phyloP scores from a whole-genome alignment of 306 rosid genomes.

The Ziziphus jujuba region DNA sequence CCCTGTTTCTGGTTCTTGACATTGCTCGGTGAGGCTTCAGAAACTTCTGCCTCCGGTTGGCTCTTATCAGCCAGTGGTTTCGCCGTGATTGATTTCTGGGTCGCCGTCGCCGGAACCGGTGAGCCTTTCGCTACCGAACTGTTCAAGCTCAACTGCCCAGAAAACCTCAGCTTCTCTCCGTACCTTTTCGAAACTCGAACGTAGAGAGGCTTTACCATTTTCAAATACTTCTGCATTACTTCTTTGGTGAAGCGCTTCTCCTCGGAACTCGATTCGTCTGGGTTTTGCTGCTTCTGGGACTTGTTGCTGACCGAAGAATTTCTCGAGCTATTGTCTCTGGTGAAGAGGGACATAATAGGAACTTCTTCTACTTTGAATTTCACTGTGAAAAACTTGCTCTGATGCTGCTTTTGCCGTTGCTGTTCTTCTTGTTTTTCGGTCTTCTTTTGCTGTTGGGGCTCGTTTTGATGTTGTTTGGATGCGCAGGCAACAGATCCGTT shows the following conservation, averaged over 20 bases:
- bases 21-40: constrained; percentile 25
- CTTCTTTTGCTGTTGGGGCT: constrained; percentile 15
- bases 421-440: not conserved
- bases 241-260: constrained; percentile 87
- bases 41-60: constrained; percentile 24
- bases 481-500: constrained; percentile 21
- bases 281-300: constrained; percentile 33
- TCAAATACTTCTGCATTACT: constrained; percentile 75
- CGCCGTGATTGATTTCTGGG: constrained; percentile 2
- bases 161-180: constrained; percentile 59
- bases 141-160: constrained; percentile 44
- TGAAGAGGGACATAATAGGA: constrained; percentile 76
- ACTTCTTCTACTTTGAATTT: constrained; percentile 86
- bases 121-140: constrained; percentile 19
- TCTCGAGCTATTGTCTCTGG: constrained; percentile 74
- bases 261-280: constrained; percentile 42
- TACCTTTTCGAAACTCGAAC: constrained; percentile 72
- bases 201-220: constrained; percentile 86
- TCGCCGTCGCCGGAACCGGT: not conserved
- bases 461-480: constrained; percentile 16
- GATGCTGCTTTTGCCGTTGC: constrained; percentile 15
- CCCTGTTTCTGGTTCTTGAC: constrained; percentile 46
- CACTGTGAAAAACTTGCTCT: constrained; percentile 59
- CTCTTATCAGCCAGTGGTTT: constrained; percentile 29
- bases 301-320: constrained; percentile 36